phyloP scores from a whole-genome alignment of 495 filamentous ascomycete genomes.

The Aspergillus mulundensis region DNA sequence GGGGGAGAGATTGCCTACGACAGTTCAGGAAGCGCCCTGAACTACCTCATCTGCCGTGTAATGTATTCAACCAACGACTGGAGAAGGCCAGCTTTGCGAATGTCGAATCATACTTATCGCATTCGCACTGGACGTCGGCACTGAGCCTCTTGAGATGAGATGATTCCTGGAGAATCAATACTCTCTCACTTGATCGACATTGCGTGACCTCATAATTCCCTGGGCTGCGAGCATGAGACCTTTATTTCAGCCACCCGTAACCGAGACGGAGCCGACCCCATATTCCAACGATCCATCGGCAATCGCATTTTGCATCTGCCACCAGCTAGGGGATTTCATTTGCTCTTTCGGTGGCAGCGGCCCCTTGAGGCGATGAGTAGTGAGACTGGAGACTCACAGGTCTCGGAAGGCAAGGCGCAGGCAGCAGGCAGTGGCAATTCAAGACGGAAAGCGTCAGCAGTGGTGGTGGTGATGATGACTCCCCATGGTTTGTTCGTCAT shows the following conservation, averaged over 20 bases:
- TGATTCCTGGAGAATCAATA: background rate
- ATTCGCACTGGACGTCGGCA: background rate
- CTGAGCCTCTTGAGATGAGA: background rate
- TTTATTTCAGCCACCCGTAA: slow-evolving; percentile 14
- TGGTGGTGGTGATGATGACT: background rate
- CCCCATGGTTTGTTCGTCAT: background rate
- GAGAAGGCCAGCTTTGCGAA: background rate
- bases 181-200: slow-evolving; percentile 36
- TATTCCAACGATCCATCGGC: slow-evolving; percentile 1
- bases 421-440: background rate
- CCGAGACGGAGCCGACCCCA: slow-evolving; percentile 8
- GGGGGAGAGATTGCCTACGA: slow-evolving; percentile 33
- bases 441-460: background rate
- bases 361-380: background rate
- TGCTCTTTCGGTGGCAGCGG: slow-evolving; percentile 1
- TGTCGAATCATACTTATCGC: background rate
- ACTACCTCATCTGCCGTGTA: slow-evolving; percentile 2
- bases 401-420: background rate
- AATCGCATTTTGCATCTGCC: slow-evolving; percentile 7
- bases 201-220: slow-evolving; percentile 25
- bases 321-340: background rate
- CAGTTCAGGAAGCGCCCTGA: slow-evolving; percentile 13
- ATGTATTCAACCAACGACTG: slow-evolving; percentile 6
- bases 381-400: background rate
- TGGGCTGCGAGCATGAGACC: slow-evolving; percentile 12